Conservation (phyloP, 2,329 filamentous ascomycete genomes). For the Microcera coccophila region DNA sequence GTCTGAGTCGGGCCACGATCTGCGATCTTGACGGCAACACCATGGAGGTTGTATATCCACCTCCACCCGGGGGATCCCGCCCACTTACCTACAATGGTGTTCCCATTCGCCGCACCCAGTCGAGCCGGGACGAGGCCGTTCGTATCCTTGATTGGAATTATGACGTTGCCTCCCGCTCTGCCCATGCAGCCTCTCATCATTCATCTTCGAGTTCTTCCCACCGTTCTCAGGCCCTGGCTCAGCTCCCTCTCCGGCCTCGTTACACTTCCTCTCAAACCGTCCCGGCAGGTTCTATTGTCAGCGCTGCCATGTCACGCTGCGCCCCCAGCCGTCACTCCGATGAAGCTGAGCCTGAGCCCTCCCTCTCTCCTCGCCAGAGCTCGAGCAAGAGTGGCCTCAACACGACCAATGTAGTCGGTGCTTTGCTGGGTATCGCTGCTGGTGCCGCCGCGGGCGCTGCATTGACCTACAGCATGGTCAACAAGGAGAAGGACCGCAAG, state of each 20-base stretch:
- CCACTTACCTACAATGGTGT: background rate
- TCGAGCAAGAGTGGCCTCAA: constrained; percentile 42
- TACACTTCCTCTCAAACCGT: constrained; percentile 12
- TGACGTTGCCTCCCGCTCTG: constrained; percentile 34
- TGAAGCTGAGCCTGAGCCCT: constrained; percentile 16
- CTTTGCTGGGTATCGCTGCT: constrained; percentile 73
- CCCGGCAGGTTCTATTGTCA: constrained; percentile 19
- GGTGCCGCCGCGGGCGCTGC: constrained; percentile 56
- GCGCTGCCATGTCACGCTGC: constrained; percentile 22
- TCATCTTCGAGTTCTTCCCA: constrained; percentile 20
- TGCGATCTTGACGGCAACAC: constrained; percentile 80
- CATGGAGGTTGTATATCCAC: constrained; percentile 67
- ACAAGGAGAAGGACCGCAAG: constrained; percentile 41
- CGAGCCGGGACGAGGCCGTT: constrained; percentile 34
- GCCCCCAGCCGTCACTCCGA: constrained; percentile 17
- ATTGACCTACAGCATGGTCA: constrained; percentile 66
- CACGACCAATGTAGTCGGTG: constrained; percentile 66
- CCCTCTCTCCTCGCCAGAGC: constrained; percentile 32
- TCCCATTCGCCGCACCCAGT: background rate
- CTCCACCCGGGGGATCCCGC: constrained; percentile 15
- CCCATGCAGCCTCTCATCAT: constrained; percentile 18
- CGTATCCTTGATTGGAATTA: constrained; percentile 50
- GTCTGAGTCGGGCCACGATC: constrained; percentile 50
- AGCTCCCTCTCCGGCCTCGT: constrained; percentile 15
- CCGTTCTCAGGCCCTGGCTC: constrained; percentile 15